Evolutionary conservation across 2,329 filamentous ascomycete species (phyloP), one percentile per base, ranked within the genome.

Genomic region (Fusarium begoniae): DNA sequence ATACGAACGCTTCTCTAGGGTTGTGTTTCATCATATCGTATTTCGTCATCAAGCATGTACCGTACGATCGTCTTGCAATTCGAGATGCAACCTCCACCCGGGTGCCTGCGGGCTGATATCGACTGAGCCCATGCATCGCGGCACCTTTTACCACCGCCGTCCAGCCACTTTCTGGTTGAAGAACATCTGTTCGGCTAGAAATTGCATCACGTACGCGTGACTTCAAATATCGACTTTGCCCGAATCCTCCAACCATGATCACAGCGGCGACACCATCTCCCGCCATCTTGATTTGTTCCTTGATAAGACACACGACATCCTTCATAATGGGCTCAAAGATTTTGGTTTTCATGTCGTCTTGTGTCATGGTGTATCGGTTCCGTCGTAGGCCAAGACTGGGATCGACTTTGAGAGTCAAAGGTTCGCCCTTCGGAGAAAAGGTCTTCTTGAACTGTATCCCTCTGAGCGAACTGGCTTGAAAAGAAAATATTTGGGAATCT

Each of bases 321-420:
- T 80, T 88, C 81, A 74, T 84, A 74, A 83, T 83, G 10, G 82
- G 82, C 9, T 81, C 80, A 63, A 83, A 82, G 18, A 83, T 81
- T 89, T 76, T 85, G 87, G 81, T 92, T 88, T 77, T 94, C 92
- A 82, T 95, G 88, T 47, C 79, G 90, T 92, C 59, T 80, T 89
- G 78, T n/a, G 82, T 61, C 73, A 83, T 79, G 4, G 79, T 81
- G 62, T 72, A 78, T 37, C 72, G 75, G 35, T 82, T 80, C 45
- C 81, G 78, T 38, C 71, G 77, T 24, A 83, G 56, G 6, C 81
- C 81, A 38, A 83, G 79, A 35, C 75, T 80, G 28, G 80, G 66
- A 41, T 83, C 78, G 47, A 82, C 74, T 54, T 78, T 77, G 80
- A 87, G 69, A 66, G 81, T 72, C 69, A 82, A 56, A 80, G 81